Conservation (phyloP, 768 basidiomycete genomes). For the Termitomyces sp. region DNA sequence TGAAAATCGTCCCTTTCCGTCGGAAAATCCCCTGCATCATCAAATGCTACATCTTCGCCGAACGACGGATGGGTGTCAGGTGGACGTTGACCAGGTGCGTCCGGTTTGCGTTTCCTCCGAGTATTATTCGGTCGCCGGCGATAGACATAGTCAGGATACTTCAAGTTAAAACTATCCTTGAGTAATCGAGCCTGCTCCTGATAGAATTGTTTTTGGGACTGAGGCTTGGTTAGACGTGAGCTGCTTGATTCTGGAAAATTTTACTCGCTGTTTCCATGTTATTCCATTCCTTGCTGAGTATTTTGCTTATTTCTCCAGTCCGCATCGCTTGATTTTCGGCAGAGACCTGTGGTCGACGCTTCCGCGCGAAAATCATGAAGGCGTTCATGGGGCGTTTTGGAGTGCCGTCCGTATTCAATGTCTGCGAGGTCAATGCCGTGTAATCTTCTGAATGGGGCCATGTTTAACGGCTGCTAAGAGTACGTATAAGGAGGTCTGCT, state of each 20-base stretch:
- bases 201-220: slow-evolving; percentile 86
- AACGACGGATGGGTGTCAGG: slow-evolving; percentile 27
- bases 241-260: slow-evolving; percentile 6
- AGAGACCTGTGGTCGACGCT: slow-evolving; percentile 78
- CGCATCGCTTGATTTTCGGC: slow-evolving; percentile 89
- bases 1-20: slow-evolving; percentile 32
- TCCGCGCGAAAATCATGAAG: slow-evolving; percentile 90
- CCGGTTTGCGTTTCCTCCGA: slow-evolving; percentile 52
- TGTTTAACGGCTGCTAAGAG: background rate
- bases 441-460: slow-evolving; percentile 25
- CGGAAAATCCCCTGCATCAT: slow-evolving; percentile 35
- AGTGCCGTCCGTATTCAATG: slow-evolving; percentile 82
- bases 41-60: slow-evolving; percentile 31
- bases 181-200: slow-evolving; percentile 82
- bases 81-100: slow-evolving; percentile 24
- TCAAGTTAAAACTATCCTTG: slow-evolving; percentile 82
- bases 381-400: slow-evolving; percentile 93
- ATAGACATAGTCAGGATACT: slow-evolving; percentile 90
- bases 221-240: background rate
- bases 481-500: background rate
- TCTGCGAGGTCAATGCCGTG: slow-evolving; percentile 64
- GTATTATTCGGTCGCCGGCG: slow-evolving; percentile 85
- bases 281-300: slow-evolving; percentile 85
- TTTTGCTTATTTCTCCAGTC: slow-evolving; percentile 87
- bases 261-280: slow-evolving; percentile 66